Evolutionary conservation across 306 rosid species (phyloP).

Genomic region (Astragalus glycyphyllos): DNA sequence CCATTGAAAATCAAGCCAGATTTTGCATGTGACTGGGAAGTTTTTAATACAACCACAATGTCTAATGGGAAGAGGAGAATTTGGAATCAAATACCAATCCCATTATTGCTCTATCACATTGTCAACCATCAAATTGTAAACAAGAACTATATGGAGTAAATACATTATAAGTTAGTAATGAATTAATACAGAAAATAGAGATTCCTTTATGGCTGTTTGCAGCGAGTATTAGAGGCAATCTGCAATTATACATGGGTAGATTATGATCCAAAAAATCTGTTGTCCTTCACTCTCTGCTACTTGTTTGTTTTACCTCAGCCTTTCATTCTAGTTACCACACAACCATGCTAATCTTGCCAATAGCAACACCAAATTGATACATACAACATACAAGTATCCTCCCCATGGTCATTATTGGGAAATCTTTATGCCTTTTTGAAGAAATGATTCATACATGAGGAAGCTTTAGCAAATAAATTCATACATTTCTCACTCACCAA

Average conservation of each 20-base stretch:
- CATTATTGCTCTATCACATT: constrained; percentile 34
- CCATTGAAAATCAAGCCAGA: constrained; percentile 8
- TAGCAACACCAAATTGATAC: no score
- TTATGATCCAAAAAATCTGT: background rate
- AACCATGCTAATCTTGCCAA: no score
- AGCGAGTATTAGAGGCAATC: background rate
- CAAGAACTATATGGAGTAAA: constrained; percentile 27
- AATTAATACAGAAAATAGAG: constrained; percentile 30
- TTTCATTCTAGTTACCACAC: no score
- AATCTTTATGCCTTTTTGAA: no score
- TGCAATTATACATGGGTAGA: background rate
- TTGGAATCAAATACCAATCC: constrained; percentile 27
- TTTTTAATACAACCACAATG: constrained; percentile 32
- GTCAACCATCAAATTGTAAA: constrained; percentile 38
- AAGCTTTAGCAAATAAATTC: no score
- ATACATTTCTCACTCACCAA: no score
- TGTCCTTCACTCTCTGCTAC: no score
- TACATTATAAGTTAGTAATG: constrained; percentile 34
- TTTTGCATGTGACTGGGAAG: constrained; percentile 34
- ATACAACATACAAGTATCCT: no score
- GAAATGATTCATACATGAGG: no score
- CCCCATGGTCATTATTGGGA: no score
- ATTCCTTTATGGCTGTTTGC: constrained; percentile 15
- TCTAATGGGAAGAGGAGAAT: constrained; percentile 37
- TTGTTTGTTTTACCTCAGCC: no score